A percentile compares a stretch with the other conserved stretches of the same genome.
Evolutionary conservation across 2,329 filamentous ascomycete species (phyloP).

Genomic region (Penicillium brevicompactum): DNA sequence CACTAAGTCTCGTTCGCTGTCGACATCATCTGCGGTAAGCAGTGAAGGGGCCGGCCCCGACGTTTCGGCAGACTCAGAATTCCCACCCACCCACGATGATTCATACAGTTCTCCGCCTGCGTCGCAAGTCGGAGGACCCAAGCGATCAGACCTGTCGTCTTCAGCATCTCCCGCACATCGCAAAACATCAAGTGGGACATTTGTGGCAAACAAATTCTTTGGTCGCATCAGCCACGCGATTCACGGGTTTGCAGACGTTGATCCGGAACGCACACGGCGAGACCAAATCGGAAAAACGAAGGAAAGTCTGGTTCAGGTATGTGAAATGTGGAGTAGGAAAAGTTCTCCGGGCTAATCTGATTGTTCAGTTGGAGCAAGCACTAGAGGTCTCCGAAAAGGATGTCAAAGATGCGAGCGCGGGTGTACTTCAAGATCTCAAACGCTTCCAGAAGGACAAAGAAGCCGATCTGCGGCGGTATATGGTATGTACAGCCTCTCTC

Average conservation of each 20-base stretch:
- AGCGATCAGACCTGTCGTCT: conserved; percentile 37
- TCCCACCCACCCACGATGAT: conserved; percentile 84
- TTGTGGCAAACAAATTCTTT: conserved; percentile 91
- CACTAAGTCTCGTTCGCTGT: conserved; percentile 65
- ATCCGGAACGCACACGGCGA: conserved; percentile 86
- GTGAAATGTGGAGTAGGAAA: conserved; percentile 3
- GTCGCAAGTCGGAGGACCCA: conserved; percentile 65
- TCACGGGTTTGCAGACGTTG: conserved; percentile 92
- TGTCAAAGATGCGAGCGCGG: conserved; percentile 87
- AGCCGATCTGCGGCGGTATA: conserved; percentile 88
- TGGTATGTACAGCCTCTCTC: conserved; percentile 62
- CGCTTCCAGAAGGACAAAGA: conserved; percentile 96
- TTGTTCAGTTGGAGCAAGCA: conserved; percentile 79
- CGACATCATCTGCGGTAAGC: conserved; percentile 53
- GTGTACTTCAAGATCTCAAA: conserved; percentile 85
- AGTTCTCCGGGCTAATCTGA: not conserved
- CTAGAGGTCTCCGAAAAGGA: conserved; percentile 85
- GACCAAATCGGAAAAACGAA: conserved; percentile 95
- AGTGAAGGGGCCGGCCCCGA: conserved; percentile 61
- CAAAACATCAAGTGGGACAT: conserved; percentile 82
- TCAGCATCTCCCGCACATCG: conserved; percentile 60
- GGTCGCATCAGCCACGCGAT: conserved; percentile 93
- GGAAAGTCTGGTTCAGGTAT: conserved; percentile 71
- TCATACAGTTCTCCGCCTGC: conserved; percentile 67
- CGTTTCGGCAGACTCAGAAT: conserved; percentile 91